These are phyloP conservation scores for Phytopythium kandeliae DNA, from an alignment of 352 stramenopile species.

Conservation along the genomic window DNA sequence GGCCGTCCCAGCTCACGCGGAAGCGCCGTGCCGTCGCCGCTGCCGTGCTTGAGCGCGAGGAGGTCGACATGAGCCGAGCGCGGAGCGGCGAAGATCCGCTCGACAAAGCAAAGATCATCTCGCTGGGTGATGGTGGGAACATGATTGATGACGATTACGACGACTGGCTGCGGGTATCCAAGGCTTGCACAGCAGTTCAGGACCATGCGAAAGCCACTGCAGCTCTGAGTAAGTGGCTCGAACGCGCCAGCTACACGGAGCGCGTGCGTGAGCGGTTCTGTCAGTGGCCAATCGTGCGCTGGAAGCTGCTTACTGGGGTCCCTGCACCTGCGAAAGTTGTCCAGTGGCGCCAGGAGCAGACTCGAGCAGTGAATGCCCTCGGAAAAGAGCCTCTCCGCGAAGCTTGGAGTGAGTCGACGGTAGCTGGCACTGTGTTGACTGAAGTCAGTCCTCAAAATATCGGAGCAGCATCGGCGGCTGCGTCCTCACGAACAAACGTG, in stretches of 20 bases:
- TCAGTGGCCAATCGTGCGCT: conserved; percentile 48
- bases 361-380: conserved; percentile 2
- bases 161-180: conserved; percentile 57
- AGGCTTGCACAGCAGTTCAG: conserved; percentile 36
- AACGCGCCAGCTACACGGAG: conserved; percentile 25
- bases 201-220: conserved; percentile 21
- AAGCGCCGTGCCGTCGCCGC: conserved; percentile 30
- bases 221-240: conserved; percentile 37
- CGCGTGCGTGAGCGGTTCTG: conserved; percentile 39
- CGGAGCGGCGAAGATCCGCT: background rate
- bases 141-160: conserved; percentile 10
- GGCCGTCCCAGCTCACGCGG: conserved; percentile 12
- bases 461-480: no score
- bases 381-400: background rate
- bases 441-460: background rate
- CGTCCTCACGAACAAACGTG: background rate
- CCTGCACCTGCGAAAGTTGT: conserved; percentile 25
- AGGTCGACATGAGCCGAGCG: background rate
- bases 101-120: background rate
- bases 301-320: conserved; percentile 50
- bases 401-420: background rate
- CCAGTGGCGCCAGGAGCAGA: conserved; percentile 17
- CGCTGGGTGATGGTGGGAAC: background rate
- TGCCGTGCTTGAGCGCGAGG: conserved; percentile 12
- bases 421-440: no score